Base-by-base conservation (phyloP, 1,284 basidiomycete species). In the Uromyces viciae-fabae region DNA sequence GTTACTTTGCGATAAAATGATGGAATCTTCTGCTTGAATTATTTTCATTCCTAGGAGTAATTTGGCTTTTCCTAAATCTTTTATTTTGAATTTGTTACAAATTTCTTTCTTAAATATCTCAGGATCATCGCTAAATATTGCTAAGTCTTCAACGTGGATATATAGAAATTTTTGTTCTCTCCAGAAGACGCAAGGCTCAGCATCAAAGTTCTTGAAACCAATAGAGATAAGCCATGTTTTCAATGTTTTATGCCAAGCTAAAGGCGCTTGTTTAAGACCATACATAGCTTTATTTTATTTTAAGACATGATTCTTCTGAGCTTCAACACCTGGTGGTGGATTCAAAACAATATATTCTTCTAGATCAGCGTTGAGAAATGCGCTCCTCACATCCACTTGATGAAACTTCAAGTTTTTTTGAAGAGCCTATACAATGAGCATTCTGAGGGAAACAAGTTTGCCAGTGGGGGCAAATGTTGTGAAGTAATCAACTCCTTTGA, bases 191-290 rank as follows among this genome's bases (percentile, higher is more conserved):
- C 68, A 72, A 9, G 40, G 22, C 22, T 72, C 25, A n/a, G 43
- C 9, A n/a, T n/a, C n/a, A n/a, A n/a, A n/a, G n/a, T n/a, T n/a
- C n/a, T n/a, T n/a, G n/a, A n/a, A n/a, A 40, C 14, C 14, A n/a
- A 42, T 7, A 22, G 22, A 17, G 17, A 49, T 17, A 11, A 46
- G 42, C 33, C 33, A 72, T n/a, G 33, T 43, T 9, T 19, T 17
- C n/a, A 72, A n/a, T 42, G 22, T n/a, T 7, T 68, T 68, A 11
- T 68, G 38, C 64, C 64, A 68, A n/a, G 33, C 11, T 43, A 31
- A 8, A 43, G 68, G 68, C 42, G 68, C 33, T 28, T 72, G 33
- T 42, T 49, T 72, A 17, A 72, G 42, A 49, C 68, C 42, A 22
- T 72, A 72, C n/a, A 72, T 36, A 8, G 68, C 33, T 46, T 49